Evolutionary conservation across 148 eudicot genomes (phyloP).

Genomic region (Euryodendron excelsum): DNA sequence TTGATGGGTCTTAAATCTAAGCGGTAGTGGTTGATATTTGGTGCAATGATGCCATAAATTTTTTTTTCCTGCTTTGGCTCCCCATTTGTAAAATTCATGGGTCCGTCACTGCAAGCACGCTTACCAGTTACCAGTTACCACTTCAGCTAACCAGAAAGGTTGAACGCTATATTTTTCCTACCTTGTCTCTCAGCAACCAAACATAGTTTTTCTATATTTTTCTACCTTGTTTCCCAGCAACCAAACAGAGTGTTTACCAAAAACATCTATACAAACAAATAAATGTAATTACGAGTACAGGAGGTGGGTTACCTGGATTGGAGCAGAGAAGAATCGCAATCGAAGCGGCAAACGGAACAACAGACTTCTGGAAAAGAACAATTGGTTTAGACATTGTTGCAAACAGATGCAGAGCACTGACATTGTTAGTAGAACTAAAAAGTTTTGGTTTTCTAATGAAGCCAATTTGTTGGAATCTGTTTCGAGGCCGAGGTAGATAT

Average conservation of each 20-base stretch:
- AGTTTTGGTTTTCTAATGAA: background rate
- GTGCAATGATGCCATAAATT: too few relatives aligned
- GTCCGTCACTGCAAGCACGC: too few relatives aligned
- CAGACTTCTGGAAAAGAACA: constrained; percentile 36
- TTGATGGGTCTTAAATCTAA: too few relatives aligned
- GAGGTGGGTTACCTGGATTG: constrained; percentile 49
- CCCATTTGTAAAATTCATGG: too few relatives aligned
- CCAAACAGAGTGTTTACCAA: background rate
- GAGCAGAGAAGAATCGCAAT: constrained; percentile 51
- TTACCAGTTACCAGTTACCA: too few relatives aligned
- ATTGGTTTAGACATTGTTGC: background rate
- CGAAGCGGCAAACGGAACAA: constrained; percentile 58
- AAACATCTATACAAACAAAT: background rate
- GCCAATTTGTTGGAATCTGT: constrained; percentile 3
- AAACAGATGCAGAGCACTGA: background rate
- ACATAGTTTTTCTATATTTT: too few relatives aligned
- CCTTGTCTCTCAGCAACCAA: too few relatives aligned
- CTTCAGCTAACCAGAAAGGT: too few relatives aligned
- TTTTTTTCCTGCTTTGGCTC: too few relatives aligned
- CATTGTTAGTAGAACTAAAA: background rate
- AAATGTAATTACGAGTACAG: background rate
- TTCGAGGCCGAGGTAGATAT: background rate
- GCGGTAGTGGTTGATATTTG: too few relatives aligned
- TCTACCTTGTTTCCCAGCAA: background rate
- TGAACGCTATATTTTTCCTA: too few relatives aligned